phyloP scores from a whole-genome alignment of 192 early-diverging fungal genomes.

The Thamnidium elegans region DNA sequence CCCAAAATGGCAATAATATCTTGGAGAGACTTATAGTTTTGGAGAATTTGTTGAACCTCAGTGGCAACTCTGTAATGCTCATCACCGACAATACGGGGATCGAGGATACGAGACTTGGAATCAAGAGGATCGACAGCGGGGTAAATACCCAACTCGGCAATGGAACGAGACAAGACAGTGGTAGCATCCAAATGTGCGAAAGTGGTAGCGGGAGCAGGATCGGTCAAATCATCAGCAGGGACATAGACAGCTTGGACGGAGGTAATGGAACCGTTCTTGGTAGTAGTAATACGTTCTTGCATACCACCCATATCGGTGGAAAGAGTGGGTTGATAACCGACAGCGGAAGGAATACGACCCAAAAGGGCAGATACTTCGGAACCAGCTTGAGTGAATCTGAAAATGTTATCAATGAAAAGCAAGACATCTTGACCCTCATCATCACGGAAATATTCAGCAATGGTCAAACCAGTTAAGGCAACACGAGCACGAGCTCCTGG shows the following conservation, averaged over 20 bases:
- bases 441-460: constrained; percentile 99
- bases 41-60: constrained; percentile 91
- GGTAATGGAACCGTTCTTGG: constrained; percentile 99
- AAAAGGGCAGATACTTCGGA: constrained; percentile 98
- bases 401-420: constrained; percentile 99
- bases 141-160: constrained; percentile 99
- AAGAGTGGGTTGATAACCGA: constrained; percentile 99
- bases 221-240: constrained; percentile 98
- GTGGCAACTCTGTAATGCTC: constrained; percentile 95
- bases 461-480: constrained; percentile 93
- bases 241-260: constrained; percentile 98
- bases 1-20: constrained; percentile 99
- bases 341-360: constrained; percentile 98
- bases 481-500: constrained; percentile 99
- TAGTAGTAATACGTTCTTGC: constrained; percentile 99
- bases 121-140: constrained; percentile 96
- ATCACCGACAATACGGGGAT: constrained; percentile 94
- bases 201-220: constrained; percentile 97
- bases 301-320: constrained; percentile 98
- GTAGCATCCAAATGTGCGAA: constrained; percentile 99
- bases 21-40: constrained; percentile 98
- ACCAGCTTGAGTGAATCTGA: constrained; percentile 99
- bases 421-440: constrained; percentile 98
- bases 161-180: constrained; percentile 97
- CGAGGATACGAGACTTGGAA: constrained; percentile 97